Conservation (phyloP, 2,329 filamentous ascomycete species). For the Teratosphaeria epicoccoides region DNA sequence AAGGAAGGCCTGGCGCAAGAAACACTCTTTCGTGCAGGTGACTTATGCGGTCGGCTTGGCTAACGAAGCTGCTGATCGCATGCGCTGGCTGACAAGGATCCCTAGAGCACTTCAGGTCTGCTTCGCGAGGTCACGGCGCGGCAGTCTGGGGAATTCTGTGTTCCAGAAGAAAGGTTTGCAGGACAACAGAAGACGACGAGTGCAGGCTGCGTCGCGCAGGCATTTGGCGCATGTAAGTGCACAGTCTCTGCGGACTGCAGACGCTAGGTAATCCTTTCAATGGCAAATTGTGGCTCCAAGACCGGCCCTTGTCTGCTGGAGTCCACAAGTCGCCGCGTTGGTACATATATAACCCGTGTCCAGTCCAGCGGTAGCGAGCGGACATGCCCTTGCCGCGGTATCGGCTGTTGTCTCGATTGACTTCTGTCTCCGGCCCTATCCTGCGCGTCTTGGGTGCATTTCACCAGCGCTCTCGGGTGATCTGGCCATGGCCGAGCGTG, state of each 20-base stretch:
- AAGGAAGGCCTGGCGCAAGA: not conserved
- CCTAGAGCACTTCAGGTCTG: not conserved
- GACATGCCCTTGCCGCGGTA: not conserved
- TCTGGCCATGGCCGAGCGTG: not conserved
- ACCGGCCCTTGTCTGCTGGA: no score
- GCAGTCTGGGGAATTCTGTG: not conserved
- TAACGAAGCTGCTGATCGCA: constrained; percentile 3
- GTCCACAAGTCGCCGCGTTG: not conserved
- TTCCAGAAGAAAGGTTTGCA: not conserved
- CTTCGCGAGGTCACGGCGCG: not conserved
- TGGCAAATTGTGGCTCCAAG: no score
- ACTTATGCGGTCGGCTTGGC: constrained; percentile 2
- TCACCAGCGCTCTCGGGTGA: not conserved
- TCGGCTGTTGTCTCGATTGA: not conserved
- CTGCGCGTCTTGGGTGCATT: not conserved
- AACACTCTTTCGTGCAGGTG: not conserved
- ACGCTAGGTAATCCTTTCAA: not conserved
- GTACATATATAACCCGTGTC: not conserved
- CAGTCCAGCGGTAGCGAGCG: not conserved
- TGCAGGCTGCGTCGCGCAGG: not conserved
- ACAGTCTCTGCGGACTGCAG: not conserved
- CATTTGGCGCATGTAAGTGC: not conserved
- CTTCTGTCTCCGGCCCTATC: not conserved
- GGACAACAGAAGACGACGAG: not conserved
- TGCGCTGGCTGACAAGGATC: constrained; percentile 1